Evolutionary conservation across 1,139 yeast species (phyloP).

Genomic region (Suhomyces taliae): DNA sequence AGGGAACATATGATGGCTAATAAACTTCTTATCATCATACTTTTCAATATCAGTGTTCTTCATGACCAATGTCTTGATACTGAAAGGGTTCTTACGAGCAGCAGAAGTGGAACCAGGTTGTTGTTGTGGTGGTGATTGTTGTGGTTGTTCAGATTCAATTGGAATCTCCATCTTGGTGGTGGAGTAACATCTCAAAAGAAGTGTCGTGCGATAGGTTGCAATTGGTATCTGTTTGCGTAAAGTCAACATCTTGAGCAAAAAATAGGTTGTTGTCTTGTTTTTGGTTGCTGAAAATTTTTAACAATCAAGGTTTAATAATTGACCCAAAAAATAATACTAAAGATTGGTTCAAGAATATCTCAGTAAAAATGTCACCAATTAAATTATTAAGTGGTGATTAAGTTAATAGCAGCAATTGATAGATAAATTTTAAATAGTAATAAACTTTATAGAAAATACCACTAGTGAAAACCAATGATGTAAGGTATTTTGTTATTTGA

Average conservation of each 20-base stretch:
- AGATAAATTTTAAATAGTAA: no score
- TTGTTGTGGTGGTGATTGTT: no score
- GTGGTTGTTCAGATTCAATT: neutral
- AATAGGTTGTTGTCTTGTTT: neutral
- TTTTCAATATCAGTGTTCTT: constrained; percentile 25
- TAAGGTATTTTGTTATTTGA: no score
- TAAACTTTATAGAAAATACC: no score
- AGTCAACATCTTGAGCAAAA: neutral
- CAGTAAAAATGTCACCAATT: no score
- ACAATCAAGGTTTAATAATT: no score
- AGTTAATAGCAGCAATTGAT: no score
- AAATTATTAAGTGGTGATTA: no score
- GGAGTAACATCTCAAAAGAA: neutral
- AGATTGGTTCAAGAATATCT: no score
- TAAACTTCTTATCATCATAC: constrained; percentile 28
- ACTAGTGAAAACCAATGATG: no score
- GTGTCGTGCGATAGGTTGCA: neutral
- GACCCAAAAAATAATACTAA: no score
- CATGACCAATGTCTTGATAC: constrained; percentile 32
- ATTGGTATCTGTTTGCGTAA: neutral
- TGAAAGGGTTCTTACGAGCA: constrained; percentile 11
- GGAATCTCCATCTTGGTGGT: neutral
- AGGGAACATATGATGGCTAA: constrained; percentile 52
- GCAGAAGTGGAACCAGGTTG: neutral
- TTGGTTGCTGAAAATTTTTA: neutral